phyloP scores from a whole-genome alignment of 2,329 filamentous ascomycete species.

The Purpureocillium takamizusanense region DNA sequence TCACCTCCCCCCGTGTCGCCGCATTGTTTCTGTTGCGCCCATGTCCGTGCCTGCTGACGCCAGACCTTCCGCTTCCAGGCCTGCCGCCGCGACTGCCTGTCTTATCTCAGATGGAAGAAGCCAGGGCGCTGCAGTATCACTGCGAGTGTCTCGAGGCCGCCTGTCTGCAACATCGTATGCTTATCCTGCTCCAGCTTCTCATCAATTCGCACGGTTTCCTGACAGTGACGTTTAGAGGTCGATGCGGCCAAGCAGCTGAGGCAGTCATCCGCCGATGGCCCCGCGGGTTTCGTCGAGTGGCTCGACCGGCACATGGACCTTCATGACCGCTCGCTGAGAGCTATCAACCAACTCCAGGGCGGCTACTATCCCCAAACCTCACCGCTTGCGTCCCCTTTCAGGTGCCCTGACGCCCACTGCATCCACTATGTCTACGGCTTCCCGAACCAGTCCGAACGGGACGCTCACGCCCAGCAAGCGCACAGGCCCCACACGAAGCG shows the following conservation, averaged over 20 bases:
- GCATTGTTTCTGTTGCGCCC: no score
- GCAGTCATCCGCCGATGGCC: slow-evolving; percentile 22
- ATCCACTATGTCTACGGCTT: slow-evolving; percentile 52
- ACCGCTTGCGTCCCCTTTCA: slow-evolving; percentile 27
- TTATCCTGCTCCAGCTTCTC: slow-evolving; percentile 1
- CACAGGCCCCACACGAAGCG: slow-evolving; percentile 32
- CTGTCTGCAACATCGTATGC: slow-evolving; percentile 30
- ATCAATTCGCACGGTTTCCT: background rate
- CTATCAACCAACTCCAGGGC: slow-evolving; percentile 3
- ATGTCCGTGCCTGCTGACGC: slow-evolving; percentile 4
- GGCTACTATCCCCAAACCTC: slow-evolving; percentile 1
- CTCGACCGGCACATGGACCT: slow-evolving; percentile 40
- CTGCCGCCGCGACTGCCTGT: slow-evolving; percentile 25
- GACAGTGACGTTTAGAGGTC: slow-evolving; percentile 12
- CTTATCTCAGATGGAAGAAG: slow-evolving; percentile 48
- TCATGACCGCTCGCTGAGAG: slow-evolving; percentile 37
- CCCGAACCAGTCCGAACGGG: slow-evolving; percentile 37
- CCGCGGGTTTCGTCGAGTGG: slow-evolving; percentile 41
- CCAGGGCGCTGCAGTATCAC: slow-evolving; percentile 45
- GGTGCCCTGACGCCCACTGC: slow-evolving; percentile 46
- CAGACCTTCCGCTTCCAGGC: slow-evolving; percentile 9
- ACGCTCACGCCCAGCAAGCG: slow-evolving; percentile 35
- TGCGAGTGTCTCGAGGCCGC: slow-evolving; percentile 49
- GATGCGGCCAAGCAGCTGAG: slow-evolving; percentile 21
- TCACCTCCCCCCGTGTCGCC: background rate